Evolutionary conservation across 2,329 filamentous ascomycete genomes (phyloP).

Genomic region (Botryotinia convoluta): DNA sequence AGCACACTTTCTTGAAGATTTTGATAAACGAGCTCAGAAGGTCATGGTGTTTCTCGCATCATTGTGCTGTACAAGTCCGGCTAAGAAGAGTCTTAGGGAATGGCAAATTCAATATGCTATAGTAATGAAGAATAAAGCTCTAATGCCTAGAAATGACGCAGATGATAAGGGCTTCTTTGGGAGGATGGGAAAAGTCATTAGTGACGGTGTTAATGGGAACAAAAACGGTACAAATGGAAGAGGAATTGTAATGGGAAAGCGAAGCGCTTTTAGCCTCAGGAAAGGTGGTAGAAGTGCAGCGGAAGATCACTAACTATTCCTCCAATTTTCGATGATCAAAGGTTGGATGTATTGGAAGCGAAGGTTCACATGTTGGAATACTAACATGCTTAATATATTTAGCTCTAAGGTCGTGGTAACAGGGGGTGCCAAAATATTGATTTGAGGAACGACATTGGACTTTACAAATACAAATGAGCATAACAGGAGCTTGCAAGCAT

Average conservation of each 20-base stretch:
- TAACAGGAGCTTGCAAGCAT: neutral
- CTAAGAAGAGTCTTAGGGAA: constrained; percentile 46
- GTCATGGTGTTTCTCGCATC: constrained; percentile 49
- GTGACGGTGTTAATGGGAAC: constrained; percentile 1
- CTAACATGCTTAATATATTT: neutral
- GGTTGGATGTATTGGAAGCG: constrained; percentile 1
- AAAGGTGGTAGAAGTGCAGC: constrained; percentile 7
- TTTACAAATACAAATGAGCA: neutral
- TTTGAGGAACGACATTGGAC: neutral
- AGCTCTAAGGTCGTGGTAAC: neutral
- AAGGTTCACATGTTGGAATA: constrained; percentile 3
- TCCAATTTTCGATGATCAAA: neutral
- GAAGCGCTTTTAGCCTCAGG: constrained; percentile 18
- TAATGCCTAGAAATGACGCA: constrained; percentile 24
- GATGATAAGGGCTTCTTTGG: constrained; percentile 19
- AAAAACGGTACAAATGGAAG: neutral
- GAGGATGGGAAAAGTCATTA: constrained; percentile 11
- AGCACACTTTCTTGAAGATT: constrained; percentile 34
- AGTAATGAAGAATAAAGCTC: constrained; percentile 18
- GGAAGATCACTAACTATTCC: neutral
- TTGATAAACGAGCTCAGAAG: constrained; percentile 45
- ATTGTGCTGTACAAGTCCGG: constrained; percentile 48
- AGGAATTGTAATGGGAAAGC: constrained; percentile 16
- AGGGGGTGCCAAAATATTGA: neutral
- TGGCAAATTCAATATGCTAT: constrained; percentile 52